Evolutionary conservation across 2,329 filamentous ascomycete genomes (phyloP).

Genomic region (Rutstroemia sp.): DNA sequence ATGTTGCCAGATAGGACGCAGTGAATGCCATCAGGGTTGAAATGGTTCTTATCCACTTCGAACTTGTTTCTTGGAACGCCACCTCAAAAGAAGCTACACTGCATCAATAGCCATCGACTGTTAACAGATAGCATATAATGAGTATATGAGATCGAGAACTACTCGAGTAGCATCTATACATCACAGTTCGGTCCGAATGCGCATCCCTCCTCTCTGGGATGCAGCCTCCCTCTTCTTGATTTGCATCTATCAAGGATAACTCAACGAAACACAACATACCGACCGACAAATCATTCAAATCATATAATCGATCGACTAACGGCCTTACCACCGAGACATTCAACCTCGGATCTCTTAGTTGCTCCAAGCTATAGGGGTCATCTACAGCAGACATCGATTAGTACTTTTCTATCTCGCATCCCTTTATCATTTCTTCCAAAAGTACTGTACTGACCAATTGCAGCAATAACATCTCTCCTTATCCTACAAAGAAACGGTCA

Average conservation of each 20-base stretch:
- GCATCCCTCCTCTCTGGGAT: too few relatives aligned
- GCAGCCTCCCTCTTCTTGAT: not conserved
- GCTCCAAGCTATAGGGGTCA: slow-evolving; percentile 63
- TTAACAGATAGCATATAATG: too few relatives aligned
- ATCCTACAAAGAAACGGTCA: slow-evolving; percentile 33
- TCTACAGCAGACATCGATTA: slow-evolving; percentile 32
- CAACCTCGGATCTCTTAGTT: slow-evolving; percentile 73
- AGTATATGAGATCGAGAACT: not conserved
- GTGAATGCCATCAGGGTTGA: not conserved
- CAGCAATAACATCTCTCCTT: slow-evolving; percentile 53
- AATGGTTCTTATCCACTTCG: not conserved
- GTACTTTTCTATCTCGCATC: not conserved
- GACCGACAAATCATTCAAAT: slow-evolving; percentile 71
- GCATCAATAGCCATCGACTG: not conserved
- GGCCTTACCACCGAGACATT: slow-evolving; percentile 68
- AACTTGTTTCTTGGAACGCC: too few relatives aligned
- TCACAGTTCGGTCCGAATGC: too few relatives aligned
- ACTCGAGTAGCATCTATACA: not conserved
- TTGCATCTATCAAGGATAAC: not conserved
- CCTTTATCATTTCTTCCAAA: slow-evolving; percentile 42
- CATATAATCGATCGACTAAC: slow-evolving; percentile 76
- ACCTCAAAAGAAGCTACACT: not conserved
- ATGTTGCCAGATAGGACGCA: not conserved
- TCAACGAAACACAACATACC: slow-evolving; percentile 36
- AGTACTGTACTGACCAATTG: slow-evolving; percentile 49